phyloP scores from a whole-genome alignment of 176 grass and related monocot genomes.

The Coix lacrymajobi region DNA sequence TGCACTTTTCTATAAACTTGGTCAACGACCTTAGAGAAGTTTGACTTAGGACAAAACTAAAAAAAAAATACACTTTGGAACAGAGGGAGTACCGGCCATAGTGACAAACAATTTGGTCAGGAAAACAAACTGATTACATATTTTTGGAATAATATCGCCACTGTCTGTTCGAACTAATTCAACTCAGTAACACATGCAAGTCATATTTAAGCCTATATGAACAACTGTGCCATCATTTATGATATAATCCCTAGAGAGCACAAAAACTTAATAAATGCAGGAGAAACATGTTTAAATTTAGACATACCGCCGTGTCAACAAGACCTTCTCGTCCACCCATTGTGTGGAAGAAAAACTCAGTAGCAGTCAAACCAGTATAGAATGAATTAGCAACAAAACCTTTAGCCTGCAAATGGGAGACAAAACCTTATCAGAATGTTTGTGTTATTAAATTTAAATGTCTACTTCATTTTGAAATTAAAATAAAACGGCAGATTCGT shows the following conservation, averaged over 20 bases:
- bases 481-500: constrained; percentile 6
- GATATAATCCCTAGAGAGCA: neutral
- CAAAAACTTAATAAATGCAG: neutral
- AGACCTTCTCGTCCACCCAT: constrained; percentile 99
- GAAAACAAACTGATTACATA: neutral
- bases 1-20: neutral
- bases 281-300: constrained; percentile 7
- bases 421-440: constrained; percentile 22
- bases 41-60: neutral
- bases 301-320: constrained; percentile 89
- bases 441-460: neutral
- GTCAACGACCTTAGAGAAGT: neutral
- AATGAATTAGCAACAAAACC: constrained; percentile 99
- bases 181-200: neutral
- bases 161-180: neutral
- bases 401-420: constrained; percentile 67
- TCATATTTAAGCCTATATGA: neutral
- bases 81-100: neutral
- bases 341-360: constrained; percentile 97
- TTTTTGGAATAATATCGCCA: neutral
- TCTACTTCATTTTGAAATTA: constrained; percentile 9
- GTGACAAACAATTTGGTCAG: neutral
- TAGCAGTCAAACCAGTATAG: constrained; percentile 90
- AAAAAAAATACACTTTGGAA: neutral
- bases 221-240: constrained; percentile 2